Evolutionary conservation across 495 filamentous ascomycete species (phyloP), one percentile per base, ranked within the genome.

Genomic region (Massariosphaeria phaeospora): DNA sequence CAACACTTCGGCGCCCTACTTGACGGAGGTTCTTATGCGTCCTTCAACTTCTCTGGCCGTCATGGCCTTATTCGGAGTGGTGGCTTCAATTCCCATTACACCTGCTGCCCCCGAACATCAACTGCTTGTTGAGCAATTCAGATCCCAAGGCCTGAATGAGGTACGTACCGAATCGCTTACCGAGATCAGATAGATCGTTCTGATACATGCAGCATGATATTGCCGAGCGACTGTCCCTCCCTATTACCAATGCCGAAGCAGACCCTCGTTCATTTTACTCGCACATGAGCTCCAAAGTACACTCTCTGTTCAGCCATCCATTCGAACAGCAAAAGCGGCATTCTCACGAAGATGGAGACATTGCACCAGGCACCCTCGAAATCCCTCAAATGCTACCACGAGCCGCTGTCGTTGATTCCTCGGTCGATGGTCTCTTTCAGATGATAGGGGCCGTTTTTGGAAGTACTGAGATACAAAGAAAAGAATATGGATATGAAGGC

Each of bases 171-270:
- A 23, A 21, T 33, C 27, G 12, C 18, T n/a, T n/a, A n/a, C n/a
- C n/a, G n/a, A n/a, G n/a, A n/a, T n/a, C n/a, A n/a, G n/a, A n/a
- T n/a, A n/a, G n/a, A n/a, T n/a, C n/a, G n/a, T n/a, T n/a, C n/a
- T n/a, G n/a, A n/a, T n/a, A n/a, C n/a, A n/a, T n/a, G 1, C 45
- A 62, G 59, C 53, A 56, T 23, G 59, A 52, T 15, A 57, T 62
- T 18, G 36, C 48, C 3, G 33, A 46, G 9, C 27, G 41, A 7
- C 41, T 57, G 17, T 26, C 42, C 36, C 26, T 45, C 9, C 21
- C 31, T 3, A 2, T 13, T 42, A 2, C 23, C 18, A 18, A 45
- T 20, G 0, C 31, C 31, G 30, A 51, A 40, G 1, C 24, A 1
- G 25, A 34, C 33, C 15, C 42, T 18, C n/a, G 29, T 11, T 42